Evolutionary conservation across 2,329 filamentous ascomycete species (phyloP).

Genomic region (Colletotrichum theobromicola): DNA sequence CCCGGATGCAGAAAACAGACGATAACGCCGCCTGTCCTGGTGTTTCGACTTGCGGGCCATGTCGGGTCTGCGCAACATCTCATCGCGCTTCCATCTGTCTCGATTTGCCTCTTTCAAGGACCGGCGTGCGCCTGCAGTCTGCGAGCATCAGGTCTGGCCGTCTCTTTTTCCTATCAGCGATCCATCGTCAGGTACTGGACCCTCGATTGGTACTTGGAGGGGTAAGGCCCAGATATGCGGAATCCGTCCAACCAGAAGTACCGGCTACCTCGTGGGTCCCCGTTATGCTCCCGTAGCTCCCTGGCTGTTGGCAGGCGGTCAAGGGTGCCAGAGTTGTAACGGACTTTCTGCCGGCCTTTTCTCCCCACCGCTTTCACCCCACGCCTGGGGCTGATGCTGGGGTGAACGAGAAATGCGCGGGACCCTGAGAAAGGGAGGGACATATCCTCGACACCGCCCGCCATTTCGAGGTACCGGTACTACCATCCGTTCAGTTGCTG

Average conservation of each 20-base stretch:
- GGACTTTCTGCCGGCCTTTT: constrained; percentile 12
- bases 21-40: background rate
- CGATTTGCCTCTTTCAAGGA: background rate
- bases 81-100: background rate
- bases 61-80: background rate
- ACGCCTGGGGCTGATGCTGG: constrained; percentile 21
- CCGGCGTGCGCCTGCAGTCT: background rate
- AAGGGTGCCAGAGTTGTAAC: background rate
- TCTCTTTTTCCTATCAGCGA: background rate
- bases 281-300: constrained; percentile 11
- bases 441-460: background rate
- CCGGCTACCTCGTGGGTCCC: background rate
- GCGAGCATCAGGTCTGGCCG: background rate
- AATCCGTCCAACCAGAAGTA: background rate
- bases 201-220: background rate
- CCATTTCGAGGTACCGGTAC: constrained; percentile 6
- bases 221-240: background rate
- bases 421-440: constrained; percentile 14
- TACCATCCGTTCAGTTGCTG: background rate
- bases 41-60: background rate
- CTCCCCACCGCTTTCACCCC: constrained; percentile 19
- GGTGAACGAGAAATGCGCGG: constrained; percentile 12
- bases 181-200: background rate
- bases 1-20: constrained; percentile 1
- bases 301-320: constrained; percentile 11